A percentile compares a stretch with the other conserved stretches of the same genome.
Evolutionary conservation across 306 rosid species (phyloP).

Genomic region (Malus orientalis): DNA sequence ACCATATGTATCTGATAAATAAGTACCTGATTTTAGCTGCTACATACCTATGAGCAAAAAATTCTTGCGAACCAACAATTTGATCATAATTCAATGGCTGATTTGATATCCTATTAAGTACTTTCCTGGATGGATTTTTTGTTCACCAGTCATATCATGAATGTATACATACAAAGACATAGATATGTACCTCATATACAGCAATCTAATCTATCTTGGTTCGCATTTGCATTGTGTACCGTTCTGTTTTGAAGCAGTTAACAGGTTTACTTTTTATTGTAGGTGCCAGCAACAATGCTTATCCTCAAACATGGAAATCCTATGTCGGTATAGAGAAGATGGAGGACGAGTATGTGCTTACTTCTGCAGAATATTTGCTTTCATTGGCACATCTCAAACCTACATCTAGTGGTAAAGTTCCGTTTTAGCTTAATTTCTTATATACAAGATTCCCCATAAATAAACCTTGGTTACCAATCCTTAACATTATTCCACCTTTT

Average conservation of each 20-base stretch:
- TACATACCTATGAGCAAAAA: too few species aligned
- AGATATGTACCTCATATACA: background rate
- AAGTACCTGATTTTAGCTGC: background rate
- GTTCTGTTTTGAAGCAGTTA: constrained; percentile 12
- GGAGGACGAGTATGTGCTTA: constrained; percentile 72
- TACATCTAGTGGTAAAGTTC: constrained; percentile 57
- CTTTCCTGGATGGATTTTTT: background rate
- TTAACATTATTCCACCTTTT: background rate
- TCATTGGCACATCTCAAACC: constrained; percentile 61
- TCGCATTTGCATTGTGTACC: constrained; percentile 4
- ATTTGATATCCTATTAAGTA: background rate
- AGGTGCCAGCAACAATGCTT: constrained; percentile 35
- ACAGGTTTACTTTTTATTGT: constrained; percentile 17
- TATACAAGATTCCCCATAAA: background rate
- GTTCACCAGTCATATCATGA: background rate
- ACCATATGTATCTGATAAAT: background rate
- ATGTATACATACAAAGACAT: background rate
- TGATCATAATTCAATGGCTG: background rate
- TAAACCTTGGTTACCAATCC: background rate
- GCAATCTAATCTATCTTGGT: background rate
- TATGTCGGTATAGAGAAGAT: constrained; percentile 61
- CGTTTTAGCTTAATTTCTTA: background rate
- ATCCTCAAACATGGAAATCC: constrained; percentile 42
- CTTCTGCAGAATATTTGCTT: constrained; percentile 81
- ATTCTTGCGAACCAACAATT: background rate